Percentiles rank a stretch among this genome's conserved stretches.
Conservation (phyloP, 2,329 filamentous ascomycete genomes). For the Bipolaris bicolor region DNA sequence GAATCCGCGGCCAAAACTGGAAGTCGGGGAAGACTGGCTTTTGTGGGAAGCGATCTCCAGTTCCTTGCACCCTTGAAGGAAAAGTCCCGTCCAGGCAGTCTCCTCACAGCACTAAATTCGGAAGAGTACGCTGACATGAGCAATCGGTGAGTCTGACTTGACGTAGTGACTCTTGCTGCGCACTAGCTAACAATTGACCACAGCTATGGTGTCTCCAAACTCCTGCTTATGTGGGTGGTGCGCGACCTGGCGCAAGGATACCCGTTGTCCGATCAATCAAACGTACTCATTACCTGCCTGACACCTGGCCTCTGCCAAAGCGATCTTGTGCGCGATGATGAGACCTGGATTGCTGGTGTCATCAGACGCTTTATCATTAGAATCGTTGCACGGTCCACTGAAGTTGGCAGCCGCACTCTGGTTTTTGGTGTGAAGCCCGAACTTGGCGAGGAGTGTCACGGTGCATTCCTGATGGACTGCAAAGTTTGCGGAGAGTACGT, state of each 20-base stretch:
- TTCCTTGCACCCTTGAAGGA: slow-evolving; percentile 32
- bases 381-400: slow-evolving; percentile 28
- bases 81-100: slow-evolving; percentile 6
- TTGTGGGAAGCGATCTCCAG: slow-evolving; percentile 40
- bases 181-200: slow-evolving; percentile 11
- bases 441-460: slow-evolving; percentile 25
- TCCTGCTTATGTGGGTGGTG: slow-evolving; percentile 34
- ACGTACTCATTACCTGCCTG: slow-evolving; percentile 36
- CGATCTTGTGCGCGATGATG: slow-evolving; percentile 34
- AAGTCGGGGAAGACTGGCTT: slow-evolving; percentile 25
- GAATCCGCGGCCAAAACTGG: slow-evolving; percentile 21
- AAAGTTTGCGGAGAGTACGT: slow-evolving; percentile 18
- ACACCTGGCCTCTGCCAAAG: slow-evolving; percentile 39
- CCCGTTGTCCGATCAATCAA: slow-evolving; percentile 24
- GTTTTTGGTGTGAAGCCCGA: slow-evolving; percentile 26
- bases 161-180: too few species aligned
- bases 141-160: not conserved
- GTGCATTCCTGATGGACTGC: slow-evolving; percentile 29
- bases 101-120: slow-evolving; percentile 32
- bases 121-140: slow-evolving; percentile 17
- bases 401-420: slow-evolving; percentile 29
- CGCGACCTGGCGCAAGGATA: slow-evolving; percentile 28
- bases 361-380: slow-evolving; percentile 5
- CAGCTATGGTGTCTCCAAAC: slow-evolving; percentile 32
- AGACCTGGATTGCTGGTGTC: slow-evolving; percentile 1